These are phyloP conservation scores for Datisca glomerata DNA, from an alignment of 306 rosid genomes.

Conservation along the genomic window DNA sequence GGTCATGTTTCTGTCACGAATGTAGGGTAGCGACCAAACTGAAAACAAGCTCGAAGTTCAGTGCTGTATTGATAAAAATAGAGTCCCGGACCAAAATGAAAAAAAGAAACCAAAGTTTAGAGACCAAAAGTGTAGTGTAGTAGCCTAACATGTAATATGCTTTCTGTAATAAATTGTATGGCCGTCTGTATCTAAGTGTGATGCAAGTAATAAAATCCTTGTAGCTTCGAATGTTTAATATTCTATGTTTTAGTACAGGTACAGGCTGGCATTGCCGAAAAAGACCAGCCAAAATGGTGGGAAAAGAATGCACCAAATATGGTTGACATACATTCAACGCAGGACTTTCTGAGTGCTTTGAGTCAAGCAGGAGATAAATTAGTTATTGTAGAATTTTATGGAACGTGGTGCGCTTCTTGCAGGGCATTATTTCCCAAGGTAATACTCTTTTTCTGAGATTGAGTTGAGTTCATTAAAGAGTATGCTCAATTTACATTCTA, in stretches of 20 bases:
- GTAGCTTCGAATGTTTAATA: constrained; percentile 9
- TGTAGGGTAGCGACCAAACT: too few relatives aligned
- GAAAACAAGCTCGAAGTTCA: too few relatives aligned
- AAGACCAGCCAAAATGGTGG: constrained; percentile 98
- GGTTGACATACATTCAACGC: constrained; percentile 91
- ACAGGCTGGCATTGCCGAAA: constrained; percentile 61
- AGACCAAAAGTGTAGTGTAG: too few relatives aligned
- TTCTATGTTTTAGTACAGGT: constrained; percentile 38
- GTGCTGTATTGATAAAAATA: too few relatives aligned
- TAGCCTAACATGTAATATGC: too few relatives aligned
- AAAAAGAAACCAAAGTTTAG: too few relatives aligned
- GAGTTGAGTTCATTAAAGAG: too few relatives aligned
- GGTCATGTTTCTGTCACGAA: too few relatives aligned
- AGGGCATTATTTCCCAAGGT: constrained; percentile 97
- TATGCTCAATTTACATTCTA: too few relatives aligned
- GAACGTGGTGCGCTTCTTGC: constrained; percentile 99
- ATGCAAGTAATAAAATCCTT: not conserved
- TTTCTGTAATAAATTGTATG: too few relatives aligned
- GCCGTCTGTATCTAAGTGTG: too few relatives aligned
- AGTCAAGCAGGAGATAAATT: constrained; percentile 84
- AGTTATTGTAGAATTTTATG: constrained; percentile 93
- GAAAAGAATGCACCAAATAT: constrained; percentile 88
- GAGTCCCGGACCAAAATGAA: too few relatives aligned
- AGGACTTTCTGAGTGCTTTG: constrained; percentile 72
- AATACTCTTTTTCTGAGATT: constrained; percentile 2